These are phyloP conservation scores for Neurospora intermedia DNA, from an alignment of 495 filamentous ascomycete species.

Conservation along the genomic window DNA sequence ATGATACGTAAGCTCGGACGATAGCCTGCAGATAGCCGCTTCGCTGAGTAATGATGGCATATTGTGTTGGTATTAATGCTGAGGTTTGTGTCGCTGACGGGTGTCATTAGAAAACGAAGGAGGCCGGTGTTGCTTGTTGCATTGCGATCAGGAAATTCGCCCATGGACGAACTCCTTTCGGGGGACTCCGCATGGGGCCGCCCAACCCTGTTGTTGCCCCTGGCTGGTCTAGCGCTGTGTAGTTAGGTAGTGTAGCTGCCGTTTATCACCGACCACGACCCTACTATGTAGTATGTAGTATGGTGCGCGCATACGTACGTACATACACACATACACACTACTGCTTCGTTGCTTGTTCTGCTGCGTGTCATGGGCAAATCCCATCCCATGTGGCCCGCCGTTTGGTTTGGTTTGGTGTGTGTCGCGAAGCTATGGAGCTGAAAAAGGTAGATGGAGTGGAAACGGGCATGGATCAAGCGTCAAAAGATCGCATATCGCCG, in stretches of 20 bases:
- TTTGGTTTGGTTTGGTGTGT: background rate
- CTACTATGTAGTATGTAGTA: background rate
- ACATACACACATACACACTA: too few relatives aligned
- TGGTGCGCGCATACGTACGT: background rate
- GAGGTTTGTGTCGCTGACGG: background rate
- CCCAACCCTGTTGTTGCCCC: slow-evolving; percentile 2
- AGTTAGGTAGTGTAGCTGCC: background rate
- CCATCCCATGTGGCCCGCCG: background rate
- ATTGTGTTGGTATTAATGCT: background rate
- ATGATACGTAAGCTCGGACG: background rate
- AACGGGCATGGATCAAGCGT: background rate
- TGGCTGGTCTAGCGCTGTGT: background rate
- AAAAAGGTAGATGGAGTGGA: background rate
- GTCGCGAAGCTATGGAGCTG: slow-evolving; percentile 5
- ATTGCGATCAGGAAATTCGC: slow-evolving; percentile 12
- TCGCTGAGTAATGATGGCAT: background rate
- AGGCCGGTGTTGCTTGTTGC: slow-evolving; percentile 10
- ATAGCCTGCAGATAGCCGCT: background rate
- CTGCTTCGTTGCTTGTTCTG: background rate
- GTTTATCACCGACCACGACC: background rate
- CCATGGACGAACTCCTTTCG: slow-evolving; percentile 5
- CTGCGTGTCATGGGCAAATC: background rate
- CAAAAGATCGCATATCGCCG: background rate
- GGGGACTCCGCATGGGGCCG: slow-evolving; percentile 3
- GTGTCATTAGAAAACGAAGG: background rate